phyloP scores from a whole-genome alignment of 305 asterid genomes.

The Fraxinus albicans region DNA sequence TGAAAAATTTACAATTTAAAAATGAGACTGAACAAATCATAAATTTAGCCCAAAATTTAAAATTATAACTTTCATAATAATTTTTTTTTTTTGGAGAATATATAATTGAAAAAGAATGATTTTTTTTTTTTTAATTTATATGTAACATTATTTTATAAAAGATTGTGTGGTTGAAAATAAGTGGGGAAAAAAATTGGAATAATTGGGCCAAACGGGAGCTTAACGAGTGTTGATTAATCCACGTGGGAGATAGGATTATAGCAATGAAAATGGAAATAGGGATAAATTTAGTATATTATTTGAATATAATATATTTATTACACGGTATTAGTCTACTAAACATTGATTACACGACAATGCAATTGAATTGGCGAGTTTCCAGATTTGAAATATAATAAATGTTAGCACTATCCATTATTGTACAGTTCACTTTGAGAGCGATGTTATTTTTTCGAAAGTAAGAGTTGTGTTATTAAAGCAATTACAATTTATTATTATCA shows the following conservation, averaged over 20 bases:
- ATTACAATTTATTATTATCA: not conserved
- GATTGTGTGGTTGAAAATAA: not conserved
- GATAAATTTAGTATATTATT: too few species aligned
- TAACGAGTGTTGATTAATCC: not conserved
- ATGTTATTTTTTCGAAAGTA: too few species aligned
- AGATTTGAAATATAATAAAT: not conserved
- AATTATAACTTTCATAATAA: too few species aligned
- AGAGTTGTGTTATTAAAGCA: too few species aligned
- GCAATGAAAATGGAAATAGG: not conserved
- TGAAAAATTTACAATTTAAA: too few species aligned
- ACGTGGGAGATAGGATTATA: not conserved
- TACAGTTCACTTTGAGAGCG: not conserved
- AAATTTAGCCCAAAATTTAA: too few species aligned
- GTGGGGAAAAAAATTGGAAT: too few species aligned
- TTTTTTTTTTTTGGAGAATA: too few species aligned
- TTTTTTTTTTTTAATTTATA: too few species aligned
- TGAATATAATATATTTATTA: not conserved
- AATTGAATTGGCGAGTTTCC: not conserved
- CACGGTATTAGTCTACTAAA: not conserved
- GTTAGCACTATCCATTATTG: not conserved
- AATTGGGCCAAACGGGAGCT: not conserved
- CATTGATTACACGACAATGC: not conserved
- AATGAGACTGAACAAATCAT: too few species aligned
- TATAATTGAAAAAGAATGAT: too few species aligned
- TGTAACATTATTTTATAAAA: too few species aligned